phyloP scores from a whole-genome alignment of 345 rosid genomes.

The Diplotaxis tenuifolia region DNA sequence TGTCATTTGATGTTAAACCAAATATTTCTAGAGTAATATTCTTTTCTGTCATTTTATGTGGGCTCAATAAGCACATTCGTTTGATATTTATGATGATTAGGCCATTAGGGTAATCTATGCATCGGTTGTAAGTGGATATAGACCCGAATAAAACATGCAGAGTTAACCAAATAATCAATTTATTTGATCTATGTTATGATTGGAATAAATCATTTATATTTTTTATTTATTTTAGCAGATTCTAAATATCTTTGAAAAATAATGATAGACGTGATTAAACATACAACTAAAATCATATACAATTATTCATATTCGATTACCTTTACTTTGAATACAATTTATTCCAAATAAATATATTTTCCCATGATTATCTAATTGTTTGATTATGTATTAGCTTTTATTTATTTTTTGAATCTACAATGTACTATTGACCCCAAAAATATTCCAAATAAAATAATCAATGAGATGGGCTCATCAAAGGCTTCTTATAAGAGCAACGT shows the following conservation, averaged over 20 bases:
- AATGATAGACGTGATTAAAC: too few species aligned
- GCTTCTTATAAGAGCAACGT: not conserved
- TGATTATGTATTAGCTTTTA: not conserved
- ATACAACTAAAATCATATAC: too few species aligned
- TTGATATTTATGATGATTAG: constrained; percentile 8
- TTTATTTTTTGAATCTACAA: not conserved
- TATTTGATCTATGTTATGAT: constrained; percentile 8
- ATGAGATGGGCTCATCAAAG: not conserved
- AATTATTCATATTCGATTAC: too few species aligned
- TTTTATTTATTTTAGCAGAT: too few species aligned
- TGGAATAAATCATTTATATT: too few species aligned
- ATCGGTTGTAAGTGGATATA: constrained; percentile 4
- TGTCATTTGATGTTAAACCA: constrained; percentile 22
- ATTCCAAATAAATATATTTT: too few species aligned
- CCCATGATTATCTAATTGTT: too few species aligned
- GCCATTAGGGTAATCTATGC: not conserved
- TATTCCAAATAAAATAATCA: not conserved
- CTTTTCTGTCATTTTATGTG: constrained; percentile 3
- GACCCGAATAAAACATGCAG: constrained; percentile 5
- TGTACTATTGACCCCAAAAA: not conserved
- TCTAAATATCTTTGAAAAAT: too few species aligned
- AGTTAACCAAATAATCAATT: not conserved
- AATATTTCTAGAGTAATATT: not conserved
- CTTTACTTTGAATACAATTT: too few species aligned
- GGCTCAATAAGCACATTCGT: constrained; percentile 3